Conservation (phyloP, 2,329 filamentous ascomycete genomes). For the Akanthomyces dipterigenus region DNA sequence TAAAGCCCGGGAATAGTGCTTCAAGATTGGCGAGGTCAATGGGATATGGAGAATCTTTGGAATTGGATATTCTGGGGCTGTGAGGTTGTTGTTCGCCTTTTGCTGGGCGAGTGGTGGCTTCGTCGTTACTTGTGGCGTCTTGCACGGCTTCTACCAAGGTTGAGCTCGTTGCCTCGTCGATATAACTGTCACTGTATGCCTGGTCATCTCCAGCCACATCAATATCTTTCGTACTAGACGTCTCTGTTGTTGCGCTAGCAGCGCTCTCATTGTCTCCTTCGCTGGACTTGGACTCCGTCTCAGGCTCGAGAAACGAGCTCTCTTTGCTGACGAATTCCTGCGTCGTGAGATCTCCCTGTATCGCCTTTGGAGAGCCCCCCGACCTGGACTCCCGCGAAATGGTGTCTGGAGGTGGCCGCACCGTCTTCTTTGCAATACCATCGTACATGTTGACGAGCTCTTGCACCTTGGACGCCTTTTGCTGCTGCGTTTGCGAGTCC, state of each 20-base stretch:
- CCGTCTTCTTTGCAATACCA: constrained; percentile 28
- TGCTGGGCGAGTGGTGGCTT: not conserved
- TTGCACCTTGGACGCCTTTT: constrained; percentile 39
- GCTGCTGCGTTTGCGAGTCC: not conserved
- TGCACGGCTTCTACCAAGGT: too few species aligned
- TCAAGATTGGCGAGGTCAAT: constrained; percentile 30
- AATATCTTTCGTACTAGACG: not conserved
- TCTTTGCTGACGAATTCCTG: not conserved
- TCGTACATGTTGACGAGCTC: constrained; percentile 46
- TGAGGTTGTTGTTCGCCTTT: not conserved
- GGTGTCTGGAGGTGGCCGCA: not conserved
- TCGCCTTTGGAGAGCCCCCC: not conserved
- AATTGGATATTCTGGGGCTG: not conserved
- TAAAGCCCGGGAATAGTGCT: constrained; percentile 24
- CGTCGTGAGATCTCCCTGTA: not conserved
- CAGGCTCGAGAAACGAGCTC: not conserved
- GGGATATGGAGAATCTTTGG: constrained; percentile 18
- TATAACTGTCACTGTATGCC: not conserved
- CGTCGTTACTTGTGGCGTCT: not conserved
- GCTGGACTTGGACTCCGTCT: not conserved
- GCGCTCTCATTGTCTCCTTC: not conserved
- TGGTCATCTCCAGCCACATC: not conserved
- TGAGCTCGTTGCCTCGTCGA: not conserved
- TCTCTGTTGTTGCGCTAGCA: too few species aligned
- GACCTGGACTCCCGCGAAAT: not conserved